A percentile compares a stretch with the other conserved stretches of the same genome.
Conservation (phyloP, 495 filamentous ascomycete species). For the Patellaria atrata region DNA sequence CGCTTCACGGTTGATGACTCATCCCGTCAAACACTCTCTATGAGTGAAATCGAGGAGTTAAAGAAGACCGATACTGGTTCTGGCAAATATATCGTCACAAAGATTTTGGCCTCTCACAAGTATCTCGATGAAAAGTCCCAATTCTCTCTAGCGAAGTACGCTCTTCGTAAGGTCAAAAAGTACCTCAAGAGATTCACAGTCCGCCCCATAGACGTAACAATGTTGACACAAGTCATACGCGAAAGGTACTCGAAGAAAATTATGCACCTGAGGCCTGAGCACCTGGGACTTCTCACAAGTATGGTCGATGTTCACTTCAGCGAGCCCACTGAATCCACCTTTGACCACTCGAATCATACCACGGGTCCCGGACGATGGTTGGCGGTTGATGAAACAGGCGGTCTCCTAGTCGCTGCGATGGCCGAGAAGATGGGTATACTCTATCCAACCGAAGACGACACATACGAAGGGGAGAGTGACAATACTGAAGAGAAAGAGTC, state of each 20-base stretch:
- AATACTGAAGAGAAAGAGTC: slow-evolving; percentile 12
- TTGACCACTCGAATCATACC: no score
- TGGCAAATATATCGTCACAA: slow-evolving; percentile 77
- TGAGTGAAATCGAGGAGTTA: slow-evolving; percentile 79
- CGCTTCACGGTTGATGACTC: slow-evolving; percentile 66
- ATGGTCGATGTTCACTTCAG: slow-evolving; percentile 50
- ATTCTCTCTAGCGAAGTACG: slow-evolving; percentile 90
- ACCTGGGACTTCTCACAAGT: slow-evolving; percentile 54
- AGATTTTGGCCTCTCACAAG: slow-evolving; percentile 69
- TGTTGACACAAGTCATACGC: slow-evolving; percentile 52
- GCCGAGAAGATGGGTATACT: slow-evolving; percentile 87
- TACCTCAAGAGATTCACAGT: slow-evolving; percentile 78
- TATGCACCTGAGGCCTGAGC: slow-evolving; percentile 83
- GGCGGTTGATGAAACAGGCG: slow-evolving; percentile 80
- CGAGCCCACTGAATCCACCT: slow-evolving; percentile 22
- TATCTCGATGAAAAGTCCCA: slow-evolving; percentile 86
- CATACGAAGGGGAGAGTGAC: slow-evolving; percentile 14
- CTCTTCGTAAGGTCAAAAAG: slow-evolving; percentile 82
- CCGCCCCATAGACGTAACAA: slow-evolving; percentile 63
- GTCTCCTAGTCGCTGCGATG: slow-evolving; percentile 71
- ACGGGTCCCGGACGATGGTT: slow-evolving; percentile 71
- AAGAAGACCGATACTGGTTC: slow-evolving; percentile 65
- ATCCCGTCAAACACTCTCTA: slow-evolving; percentile 64
- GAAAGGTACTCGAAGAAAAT: slow-evolving; percentile 65
- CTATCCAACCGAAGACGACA: slow-evolving; percentile 34